Percentiles rank a stretch among this genome's conserved stretches.
Evolutionary conservation across 805 yeast genomes (phyloP).

Genomic region (Kodamaea laetipori): DNA sequence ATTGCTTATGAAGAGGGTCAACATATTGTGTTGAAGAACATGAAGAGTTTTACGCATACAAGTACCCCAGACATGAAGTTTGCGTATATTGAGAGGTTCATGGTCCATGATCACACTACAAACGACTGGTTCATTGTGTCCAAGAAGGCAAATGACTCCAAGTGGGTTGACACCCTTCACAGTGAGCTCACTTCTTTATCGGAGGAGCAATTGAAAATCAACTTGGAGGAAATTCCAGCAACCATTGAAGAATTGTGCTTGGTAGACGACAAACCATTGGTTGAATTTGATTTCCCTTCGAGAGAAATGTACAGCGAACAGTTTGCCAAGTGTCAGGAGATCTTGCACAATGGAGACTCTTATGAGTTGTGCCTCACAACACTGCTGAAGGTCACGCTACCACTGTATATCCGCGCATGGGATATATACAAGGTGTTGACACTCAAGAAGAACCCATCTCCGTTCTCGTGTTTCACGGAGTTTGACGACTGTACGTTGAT

Average conservation of each 20-base stretch:
- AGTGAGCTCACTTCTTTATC: neutral
- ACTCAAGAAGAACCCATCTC: slow-evolving; percentile 76
- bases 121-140: slow-evolving; percentile 55
- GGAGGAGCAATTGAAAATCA: slow-evolving; percentile 15
- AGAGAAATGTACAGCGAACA: slow-evolving; percentile 53
- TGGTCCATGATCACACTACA: slow-evolving; percentile 53
- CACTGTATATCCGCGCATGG: slow-evolving; percentile 63
- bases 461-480: slow-evolving; percentile 80
- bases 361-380: slow-evolving; percentile 91
- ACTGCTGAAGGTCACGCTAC: slow-evolving; percentile 61
- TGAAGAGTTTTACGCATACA: slow-evolving; percentile 40
- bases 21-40: slow-evolving; percentile 34
- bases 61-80: slow-evolving; percentile 73
- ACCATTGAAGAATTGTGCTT: slow-evolving; percentile 28
- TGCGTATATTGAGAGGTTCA: slow-evolving; percentile 65
- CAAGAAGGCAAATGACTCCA: slow-evolving; percentile 31
- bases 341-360: slow-evolving; percentile 78
- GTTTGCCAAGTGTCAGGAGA: slow-evolving; percentile 66
- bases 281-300: slow-evolving; percentile 50
- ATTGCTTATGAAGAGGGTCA: slow-evolving; percentile 88
- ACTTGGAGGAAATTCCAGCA: slow-evolving; percentile 24
- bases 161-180: slow-evolving; percentile 36
- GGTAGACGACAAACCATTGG: slow-evolving; percentile 27
- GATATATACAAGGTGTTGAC: slow-evolving; percentile 73
- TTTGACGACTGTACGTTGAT: slow-evolving; percentile 66